phyloP scores from a whole-genome alignment of 805 yeast genomes.

The Candida suzukii region DNA sequence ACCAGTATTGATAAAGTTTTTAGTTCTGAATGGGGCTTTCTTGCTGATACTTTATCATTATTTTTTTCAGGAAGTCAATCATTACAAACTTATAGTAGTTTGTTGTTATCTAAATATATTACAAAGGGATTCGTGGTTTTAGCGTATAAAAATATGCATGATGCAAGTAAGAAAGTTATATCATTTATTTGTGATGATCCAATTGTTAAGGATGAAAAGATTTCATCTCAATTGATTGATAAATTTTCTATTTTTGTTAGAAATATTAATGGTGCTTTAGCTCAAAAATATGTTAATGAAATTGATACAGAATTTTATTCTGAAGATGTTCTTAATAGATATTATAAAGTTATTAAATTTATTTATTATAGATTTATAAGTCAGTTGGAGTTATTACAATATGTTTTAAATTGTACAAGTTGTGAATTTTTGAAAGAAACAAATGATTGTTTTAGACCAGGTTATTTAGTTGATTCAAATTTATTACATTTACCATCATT shows the following conservation, averaged over 20 bases:
- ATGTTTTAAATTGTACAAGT: not conserved
- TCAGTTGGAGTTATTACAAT: conserved; percentile 9
- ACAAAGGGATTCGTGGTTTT: not conserved
- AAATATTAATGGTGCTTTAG: not conserved
- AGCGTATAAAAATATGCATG: not conserved
- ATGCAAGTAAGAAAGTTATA: not conserved
- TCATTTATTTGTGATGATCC: not conserved
- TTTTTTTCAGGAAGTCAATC: conserved; percentile 41
- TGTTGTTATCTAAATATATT: conserved; percentile 12
- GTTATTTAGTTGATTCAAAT: not conserved
- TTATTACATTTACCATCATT: not conserved
- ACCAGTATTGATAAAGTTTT: conserved; percentile 18
- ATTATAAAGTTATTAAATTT: conserved; percentile 29
- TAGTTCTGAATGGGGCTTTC: conserved; percentile 20
- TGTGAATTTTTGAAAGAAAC: not conserved
- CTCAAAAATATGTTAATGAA: conserved; percentile 11
- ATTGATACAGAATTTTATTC: conserved; percentile 25
- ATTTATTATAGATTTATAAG: conserved; percentile 23
- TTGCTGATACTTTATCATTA: conserved; percentile 31
- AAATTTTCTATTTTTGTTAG: not conserved
- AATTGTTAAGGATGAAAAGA: not conserved
- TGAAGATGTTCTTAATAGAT: conserved; percentile 29
- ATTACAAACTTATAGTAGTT: conserved; percentile 25
- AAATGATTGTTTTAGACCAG: not conserved
- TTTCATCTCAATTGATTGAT: not conserved